Evolutionary conservation across 306 rosid species (phyloP).

Genomic region (Cicer judaicum): DNA sequence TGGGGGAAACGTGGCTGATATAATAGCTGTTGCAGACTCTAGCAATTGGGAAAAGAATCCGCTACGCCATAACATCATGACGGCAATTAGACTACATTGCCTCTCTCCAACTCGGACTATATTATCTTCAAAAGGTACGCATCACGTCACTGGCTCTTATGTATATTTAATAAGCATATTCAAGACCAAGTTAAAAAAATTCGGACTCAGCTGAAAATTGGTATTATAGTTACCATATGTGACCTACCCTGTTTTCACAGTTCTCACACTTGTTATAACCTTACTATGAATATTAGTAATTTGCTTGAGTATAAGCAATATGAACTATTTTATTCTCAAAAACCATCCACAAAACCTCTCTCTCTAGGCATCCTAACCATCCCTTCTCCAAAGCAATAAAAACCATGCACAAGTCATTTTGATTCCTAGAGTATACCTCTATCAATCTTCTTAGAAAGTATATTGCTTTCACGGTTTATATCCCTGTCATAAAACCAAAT

Average conservation of each 20-base stretch:
- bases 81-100: not conserved
- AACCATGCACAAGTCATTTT: not conserved
- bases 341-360: constrained; percentile 16
- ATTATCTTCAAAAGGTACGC: not conserved
- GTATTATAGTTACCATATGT: not conserved
- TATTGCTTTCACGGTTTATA: not conserved
- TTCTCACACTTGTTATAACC: not conserved
- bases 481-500: not conserved
- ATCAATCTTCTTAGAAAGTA: constrained; percentile 6
- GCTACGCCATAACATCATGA: not conserved
- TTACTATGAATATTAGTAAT: not conserved
- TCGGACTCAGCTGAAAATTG: not conserved
- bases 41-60: not conserved
- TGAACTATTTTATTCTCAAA: not conserved
- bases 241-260: not conserved
- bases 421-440: constrained; percentile 15
- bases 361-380: not conserved
- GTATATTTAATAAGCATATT: constrained; percentile 5
- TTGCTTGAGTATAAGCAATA: not conserved
- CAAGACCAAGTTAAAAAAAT: not conserved
- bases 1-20: too few relatives aligned
- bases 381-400: not conserved
- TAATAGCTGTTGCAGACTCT: not conserved
- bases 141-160: not conserved
- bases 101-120: not conserved